Percentiles rank a stretch among this genome's conserved stretches.
These are phyloP conservation scores for Centrapalus pauciflorus DNA, from an alignment of 129 eudicot species.

Conservation along the genomic window DNA sequence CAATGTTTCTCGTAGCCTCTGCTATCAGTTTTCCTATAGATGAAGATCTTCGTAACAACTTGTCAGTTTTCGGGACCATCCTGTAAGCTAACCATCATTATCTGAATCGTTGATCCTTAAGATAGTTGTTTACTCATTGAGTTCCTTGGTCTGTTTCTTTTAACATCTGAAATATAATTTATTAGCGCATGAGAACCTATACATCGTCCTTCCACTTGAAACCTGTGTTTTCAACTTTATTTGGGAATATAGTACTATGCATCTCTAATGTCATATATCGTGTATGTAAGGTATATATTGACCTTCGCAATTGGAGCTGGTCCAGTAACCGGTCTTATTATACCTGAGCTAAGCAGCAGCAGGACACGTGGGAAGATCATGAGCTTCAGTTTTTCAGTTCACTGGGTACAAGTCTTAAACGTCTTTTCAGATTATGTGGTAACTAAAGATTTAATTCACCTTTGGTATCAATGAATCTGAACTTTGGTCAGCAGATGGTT, in stretches of 20 bases:
- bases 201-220: no score
- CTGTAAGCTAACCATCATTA: constrained; percentile 41
- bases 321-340: constrained; percentile 79
- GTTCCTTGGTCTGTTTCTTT: not conserved
- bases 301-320: constrained; percentile 82
- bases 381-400: constrained; percentile 88
- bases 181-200: no score
- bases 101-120: not conserved
- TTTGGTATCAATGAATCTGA: not conserved
- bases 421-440: not conserved
- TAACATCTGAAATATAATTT: no score
- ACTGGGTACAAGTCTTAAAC: constrained; percentile 48
- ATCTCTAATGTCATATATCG: constrained; percentile 7
- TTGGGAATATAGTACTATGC: not conserved
- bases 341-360: constrained; percentile 91
- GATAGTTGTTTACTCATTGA: not conserved
- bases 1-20: constrained; percentile 66
- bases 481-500: not conserved
- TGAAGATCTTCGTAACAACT: constrained; percentile 56
- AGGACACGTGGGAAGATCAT: constrained; percentile 84
- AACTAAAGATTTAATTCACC: not conserved
- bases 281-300: constrained; percentile 61
- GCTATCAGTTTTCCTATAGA: constrained; percentile 67
- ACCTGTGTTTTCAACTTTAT: no score
- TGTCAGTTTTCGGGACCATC: constrained; percentile 77